Percentiles rank a stretch among this genome's conserved stretches.
These are phyloP conservation scores for Coniella vitis DNA, from an alignment of 2,329 filamentous ascomycete species.

Conservation along the genomic window DNA sequence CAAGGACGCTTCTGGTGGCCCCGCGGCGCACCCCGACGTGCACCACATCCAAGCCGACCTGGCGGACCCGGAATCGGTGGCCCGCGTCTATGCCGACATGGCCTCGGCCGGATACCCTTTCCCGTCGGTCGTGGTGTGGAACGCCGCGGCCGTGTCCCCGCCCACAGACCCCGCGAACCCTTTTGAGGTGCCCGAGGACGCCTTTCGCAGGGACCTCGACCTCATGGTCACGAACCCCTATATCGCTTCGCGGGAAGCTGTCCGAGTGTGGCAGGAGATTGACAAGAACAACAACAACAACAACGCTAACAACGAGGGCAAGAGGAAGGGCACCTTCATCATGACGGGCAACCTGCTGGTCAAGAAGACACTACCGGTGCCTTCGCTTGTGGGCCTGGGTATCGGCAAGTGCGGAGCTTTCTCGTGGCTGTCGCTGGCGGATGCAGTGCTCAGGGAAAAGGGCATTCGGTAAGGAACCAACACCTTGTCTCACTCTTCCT, in stretches of 20 bases:
- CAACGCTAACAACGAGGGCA: too few species aligned
- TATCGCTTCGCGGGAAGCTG: conserved; percentile 9
- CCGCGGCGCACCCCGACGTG: background rate
- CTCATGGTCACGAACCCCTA: conserved; percentile 13
- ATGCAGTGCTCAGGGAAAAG: conserved; percentile 10
- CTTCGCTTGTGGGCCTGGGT: conserved; percentile 6
- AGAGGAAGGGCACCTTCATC: conserved; percentile 12
- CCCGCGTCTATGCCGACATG: conserved; percentile 2
- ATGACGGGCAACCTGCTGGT: conserved; percentile 13
- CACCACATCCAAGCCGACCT: conserved; percentile 14
- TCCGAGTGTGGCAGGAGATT: conserved; percentile 9
- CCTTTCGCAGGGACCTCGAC: conserved; percentile 5
- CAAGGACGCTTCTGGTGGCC: conserved; percentile 1
- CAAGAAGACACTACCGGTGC: conserved; percentile 2
- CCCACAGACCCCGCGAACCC: conserved; percentile 12
- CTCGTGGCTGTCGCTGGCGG: conserved; percentile 10
- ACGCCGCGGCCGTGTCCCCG: conserved; percentile 4
- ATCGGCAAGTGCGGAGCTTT: conserved; percentile 10
- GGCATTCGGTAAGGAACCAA: conserved; percentile 16
- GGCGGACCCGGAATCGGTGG: conserved; percentile 1
- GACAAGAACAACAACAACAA: background rate
- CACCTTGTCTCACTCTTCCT: background rate
- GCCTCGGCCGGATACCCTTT: conserved; percentile 1
- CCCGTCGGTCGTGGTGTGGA: conserved; percentile 16
- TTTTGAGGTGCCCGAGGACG: conserved; percentile 5